phyloP scores from a whole-genome alignment of 306 rosid genomes.

The Castanea crenata region DNA sequence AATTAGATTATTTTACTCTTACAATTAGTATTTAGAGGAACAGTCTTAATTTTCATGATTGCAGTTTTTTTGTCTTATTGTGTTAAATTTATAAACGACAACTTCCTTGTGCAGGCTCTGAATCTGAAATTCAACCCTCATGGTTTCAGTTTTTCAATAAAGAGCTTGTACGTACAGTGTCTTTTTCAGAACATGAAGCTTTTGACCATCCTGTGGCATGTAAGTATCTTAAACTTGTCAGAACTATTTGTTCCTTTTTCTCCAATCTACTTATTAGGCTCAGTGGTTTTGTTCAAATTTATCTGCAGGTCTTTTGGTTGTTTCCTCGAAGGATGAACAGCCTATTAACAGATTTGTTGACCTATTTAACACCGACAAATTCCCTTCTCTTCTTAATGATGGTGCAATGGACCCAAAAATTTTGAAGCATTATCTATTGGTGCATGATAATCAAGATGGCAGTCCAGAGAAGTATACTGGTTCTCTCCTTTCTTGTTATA shows the following conservation, averaged over 20 bases:
- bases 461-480: slow-evolving; percentile 62
- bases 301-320: slow-evolving; percentile 83
- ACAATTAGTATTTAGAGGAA: neutral
- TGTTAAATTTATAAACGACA: slow-evolving; percentile 7
- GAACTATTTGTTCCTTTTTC: slow-evolving; percentile 1
- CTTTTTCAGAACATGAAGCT: slow-evolving; percentile 98
- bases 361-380: slow-evolving; percentile 68
- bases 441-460: slow-evolving; percentile 92
- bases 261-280: slow-evolving; percentile 7
- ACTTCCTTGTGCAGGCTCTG: slow-evolving; percentile 56
- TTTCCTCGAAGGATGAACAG: slow-evolving; percentile 87
- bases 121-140: slow-evolving; percentile 58
- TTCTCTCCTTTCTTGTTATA: slow-evolving; percentile 19
- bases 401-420: slow-evolving; percentile 95
- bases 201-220: slow-evolving; percentile 99
- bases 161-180: slow-evolving; percentile 66
- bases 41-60: neutral
- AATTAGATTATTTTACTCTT: neutral
- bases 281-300: slow-evolving; percentile 14
- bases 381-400: slow-evolving; percentile 81
- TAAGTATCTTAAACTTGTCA: slow-evolving; percentile 45
- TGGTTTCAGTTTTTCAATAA: slow-evolving; percentile 90
- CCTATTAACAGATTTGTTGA: slow-evolving; percentile 81
- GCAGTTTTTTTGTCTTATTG: slow-evolving; percentile 13
- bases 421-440: slow-evolving; percentile 83